Evolutionary conservation across 2,329 filamentous ascomycete species (phyloP).

Genomic region (Pestalotiopsis sp.): DNA sequence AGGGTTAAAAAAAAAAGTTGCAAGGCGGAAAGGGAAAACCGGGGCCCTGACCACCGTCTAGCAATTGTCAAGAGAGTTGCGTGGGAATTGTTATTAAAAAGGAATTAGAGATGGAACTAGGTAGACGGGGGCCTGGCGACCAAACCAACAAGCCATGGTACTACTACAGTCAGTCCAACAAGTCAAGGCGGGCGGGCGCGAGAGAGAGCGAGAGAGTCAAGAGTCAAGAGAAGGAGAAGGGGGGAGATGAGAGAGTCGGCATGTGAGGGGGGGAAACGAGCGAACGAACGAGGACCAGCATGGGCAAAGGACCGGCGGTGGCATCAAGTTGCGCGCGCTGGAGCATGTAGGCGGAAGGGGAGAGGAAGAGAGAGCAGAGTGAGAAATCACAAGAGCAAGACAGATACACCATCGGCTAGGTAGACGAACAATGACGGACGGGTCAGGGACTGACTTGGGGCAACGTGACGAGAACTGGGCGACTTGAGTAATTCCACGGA

Average conservation of each 20-base stretch:
- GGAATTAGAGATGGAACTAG: slow-evolving; percentile 39
- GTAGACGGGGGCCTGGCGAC: slow-evolving; percentile 24
- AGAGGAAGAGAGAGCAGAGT: neutral
- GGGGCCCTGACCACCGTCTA: slow-evolving; percentile 40
- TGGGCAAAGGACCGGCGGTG: neutral
- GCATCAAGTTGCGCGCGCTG: neutral
- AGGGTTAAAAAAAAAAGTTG: slow-evolving; percentile 30
- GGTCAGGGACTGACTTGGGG: neutral
- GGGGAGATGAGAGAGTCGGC: neutral
- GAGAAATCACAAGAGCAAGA: slow-evolving; percentile 1
- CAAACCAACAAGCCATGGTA: slow-evolving; percentile 7
- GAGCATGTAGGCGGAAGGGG: neutral
- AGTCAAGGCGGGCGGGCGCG: neutral
- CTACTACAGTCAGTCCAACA: neutral
- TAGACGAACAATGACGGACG: neutral
- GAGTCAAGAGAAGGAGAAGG: neutral
- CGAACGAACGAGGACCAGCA: neutral
- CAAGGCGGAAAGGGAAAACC: slow-evolving; percentile 43
- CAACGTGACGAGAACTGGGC: neutral
- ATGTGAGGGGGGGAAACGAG: neutral
- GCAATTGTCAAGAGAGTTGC: slow-evolving; percentile 35
- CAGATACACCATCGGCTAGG: neutral
- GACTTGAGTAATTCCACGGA: neutral
- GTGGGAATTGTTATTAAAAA: slow-evolving; percentile 41
- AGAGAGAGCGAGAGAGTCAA: neutral